Evolutionary conservation across 2,329 filamentous ascomycete genomes (phyloP).

Genomic region (Dendrostoma leiphaemia): DNA sequence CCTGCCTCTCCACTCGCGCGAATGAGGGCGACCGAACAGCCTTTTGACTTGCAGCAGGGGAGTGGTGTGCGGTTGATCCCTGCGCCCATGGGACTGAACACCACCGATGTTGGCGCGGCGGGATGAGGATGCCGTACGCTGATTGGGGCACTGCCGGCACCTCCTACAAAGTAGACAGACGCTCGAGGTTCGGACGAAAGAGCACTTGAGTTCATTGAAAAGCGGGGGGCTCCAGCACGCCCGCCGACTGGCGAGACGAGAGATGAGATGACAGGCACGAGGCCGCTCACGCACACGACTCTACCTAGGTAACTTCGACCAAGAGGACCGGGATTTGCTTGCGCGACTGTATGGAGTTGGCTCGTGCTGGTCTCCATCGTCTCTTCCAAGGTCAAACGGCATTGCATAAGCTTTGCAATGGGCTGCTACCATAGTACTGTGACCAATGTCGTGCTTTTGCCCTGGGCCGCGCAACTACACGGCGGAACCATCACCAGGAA

Average conservation of each 20-base stretch:
- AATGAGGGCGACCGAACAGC: conserved; percentile 15
- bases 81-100: conserved; percentile 3
- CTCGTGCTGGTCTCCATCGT: neutral
- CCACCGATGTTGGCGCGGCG: conserved; percentile 15
- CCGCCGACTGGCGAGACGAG: neutral
- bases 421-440: no score
- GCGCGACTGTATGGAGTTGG: neutral
- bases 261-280: conserved; percentile 7
- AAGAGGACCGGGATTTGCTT: neutral
- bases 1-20: conserved; percentile 14
- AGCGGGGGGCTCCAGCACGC: neutral
- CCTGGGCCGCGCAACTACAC: neutral
- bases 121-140: conserved; percentile 8
- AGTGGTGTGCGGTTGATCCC: conserved; percentile 13
- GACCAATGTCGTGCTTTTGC: neutral
- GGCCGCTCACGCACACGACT: neutral
- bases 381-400: no score
- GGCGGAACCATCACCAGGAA: neutral
- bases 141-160: conserved; percentile 15
- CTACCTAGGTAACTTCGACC: neutral
- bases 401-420: neutral
- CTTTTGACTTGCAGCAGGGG: conserved; percentile 17
- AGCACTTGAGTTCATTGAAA: neutral
- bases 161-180: neutral
- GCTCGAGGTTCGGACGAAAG: neutral